A percentile compares a stretch with the other conserved stretches of the same genome.
Evolutionary conservation across 768 basidiomycete species (phyloP).

Genomic region (Boletellus sp.): DNA sequence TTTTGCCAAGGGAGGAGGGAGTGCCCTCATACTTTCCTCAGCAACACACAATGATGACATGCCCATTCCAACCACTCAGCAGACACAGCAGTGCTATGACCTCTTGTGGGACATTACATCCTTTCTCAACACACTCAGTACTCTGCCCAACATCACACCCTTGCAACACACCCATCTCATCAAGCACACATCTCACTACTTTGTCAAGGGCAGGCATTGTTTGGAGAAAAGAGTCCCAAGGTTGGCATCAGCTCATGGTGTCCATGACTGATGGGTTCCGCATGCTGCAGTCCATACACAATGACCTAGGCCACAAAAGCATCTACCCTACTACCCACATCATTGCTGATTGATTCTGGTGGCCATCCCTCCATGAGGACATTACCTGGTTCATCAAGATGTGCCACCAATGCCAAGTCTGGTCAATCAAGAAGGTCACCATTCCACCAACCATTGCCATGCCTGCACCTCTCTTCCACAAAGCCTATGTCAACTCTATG

Average conservation of each 20-base stretch:
- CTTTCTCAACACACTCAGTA: too few relatives aligned
- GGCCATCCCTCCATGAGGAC: conserved; percentile 28
- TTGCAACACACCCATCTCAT: too few relatives aligned
- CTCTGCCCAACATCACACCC: too few relatives aligned
- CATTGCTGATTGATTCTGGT: conserved; percentile 27
- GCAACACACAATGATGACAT: background rate
- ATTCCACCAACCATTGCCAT: conserved; percentile 17
- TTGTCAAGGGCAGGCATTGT: too few relatives aligned
- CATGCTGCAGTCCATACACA: background rate
- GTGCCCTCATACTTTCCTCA: background rate
- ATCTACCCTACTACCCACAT: background rate
- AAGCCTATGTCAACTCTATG: conserved; percentile 41
- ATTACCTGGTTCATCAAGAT: conserved; percentile 32
- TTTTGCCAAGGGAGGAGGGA: background rate
- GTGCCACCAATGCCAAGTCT: conserved; percentile 39
- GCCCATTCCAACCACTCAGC: too few relatives aligned
- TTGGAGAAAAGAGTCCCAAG: too few relatives aligned
- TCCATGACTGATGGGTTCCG: background rate
- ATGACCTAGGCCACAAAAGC: conserved; percentile 3
- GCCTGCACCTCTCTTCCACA: conserved; percentile 7
- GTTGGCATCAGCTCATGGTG: background rate
- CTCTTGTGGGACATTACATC: too few relatives aligned
- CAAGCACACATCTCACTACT: too few relatives aligned
- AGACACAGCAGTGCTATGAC: too few relatives aligned
- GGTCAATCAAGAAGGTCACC: conserved; percentile 15